Evolutionary conservation across 2,329 filamentous ascomycete genomes (phyloP), one percentile per base, ranked within the genome.

Genomic region (Xylaria sp.): DNA sequence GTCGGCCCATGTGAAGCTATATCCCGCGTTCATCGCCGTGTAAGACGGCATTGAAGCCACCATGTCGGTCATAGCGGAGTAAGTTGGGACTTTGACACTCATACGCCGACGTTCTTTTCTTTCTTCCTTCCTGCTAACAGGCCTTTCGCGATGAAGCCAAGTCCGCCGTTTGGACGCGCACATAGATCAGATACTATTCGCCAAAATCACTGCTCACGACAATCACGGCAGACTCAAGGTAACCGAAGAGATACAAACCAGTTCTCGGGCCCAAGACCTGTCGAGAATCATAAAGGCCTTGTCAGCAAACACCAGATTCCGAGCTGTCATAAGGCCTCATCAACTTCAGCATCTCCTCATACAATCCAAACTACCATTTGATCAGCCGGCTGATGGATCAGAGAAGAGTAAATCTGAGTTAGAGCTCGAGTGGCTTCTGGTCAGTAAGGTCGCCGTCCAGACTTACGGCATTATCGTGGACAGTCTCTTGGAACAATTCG

Each of bases 381-480:
- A 70, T 5, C 62, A 65, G 23, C 63, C 67, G 55, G 69, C 74
- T 58, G 67, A 72, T 18, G 54, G 51, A 7, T 49, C 55, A 23
- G 59, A 64, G 34, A 16, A 56, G 11, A 80, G 76, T 59, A 76
- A 78, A 16, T 88, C 90, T 69, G 87, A 92, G 71, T 81, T 83
- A 54, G 90, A 97, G 69, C 81, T 97, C 54, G 89, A 96, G 74
- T 97, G 94, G 94, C 77, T 97, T 23, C 79, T 97, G 13, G 83
- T 95, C 35, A 91, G 89, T 74, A 99, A 97, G 74, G 92, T 92
- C 3, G 90, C 92, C 0, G 85, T 92, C n/a, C 93, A 97, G 70
- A 87, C 89, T 1, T 95, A 96, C 69, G 93, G 93, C 3, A 77
- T 90, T 53, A 82, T 96, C 47, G 78, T 97, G 66, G 86, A 87